A percentile compares a stretch with the other conserved stretches of the same genome.
phyloP scores from a whole-genome alignment of 768 basidiomycete species.

The Amanita jacksonii region DNA sequence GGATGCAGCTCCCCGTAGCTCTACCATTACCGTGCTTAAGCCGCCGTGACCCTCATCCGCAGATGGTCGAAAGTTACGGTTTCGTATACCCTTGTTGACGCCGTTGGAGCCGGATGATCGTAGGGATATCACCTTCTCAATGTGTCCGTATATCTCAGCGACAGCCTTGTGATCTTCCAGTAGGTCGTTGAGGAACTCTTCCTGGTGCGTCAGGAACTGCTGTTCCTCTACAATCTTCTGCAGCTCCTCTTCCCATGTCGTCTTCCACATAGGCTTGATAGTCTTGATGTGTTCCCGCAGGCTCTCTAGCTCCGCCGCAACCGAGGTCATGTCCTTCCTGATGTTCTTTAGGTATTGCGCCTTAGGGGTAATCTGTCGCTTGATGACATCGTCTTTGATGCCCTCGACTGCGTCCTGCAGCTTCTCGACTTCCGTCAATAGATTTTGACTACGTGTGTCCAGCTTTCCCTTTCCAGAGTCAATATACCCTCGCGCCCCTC shows the following conservation, averaged over 20 bases:
- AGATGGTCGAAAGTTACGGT: conserved; percentile 48
- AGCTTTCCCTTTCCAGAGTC: conserved; percentile 88
- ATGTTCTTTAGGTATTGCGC: conserved; percentile 59
- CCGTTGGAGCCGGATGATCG: conserved; percentile 39
- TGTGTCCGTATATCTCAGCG: conserved; percentile 76
- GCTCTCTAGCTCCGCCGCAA: conserved; percentile 61
- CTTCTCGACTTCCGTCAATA: conserved; percentile 88
- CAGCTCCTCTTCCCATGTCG: conserved; percentile 96
- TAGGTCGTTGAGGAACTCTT: conserved; percentile 82
- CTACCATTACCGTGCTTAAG: conserved; percentile 75
- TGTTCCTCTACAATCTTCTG: conserved; percentile 97
- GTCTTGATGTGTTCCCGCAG: conserved; percentile 80
- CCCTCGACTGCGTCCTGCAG: conserved; percentile 85
- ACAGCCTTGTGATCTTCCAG: conserved; percentile 91
- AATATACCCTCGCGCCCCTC: conserved; percentile 81
- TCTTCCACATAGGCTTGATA: conserved; percentile 95
- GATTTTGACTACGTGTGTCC: conserved; percentile 82
- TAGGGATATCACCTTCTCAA: conserved; percentile 79
- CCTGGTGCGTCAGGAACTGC: conserved; percentile 86
- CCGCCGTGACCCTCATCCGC: conserved; percentile 61
- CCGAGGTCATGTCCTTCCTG: conserved; percentile 58
- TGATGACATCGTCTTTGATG: conserved; percentile 85
- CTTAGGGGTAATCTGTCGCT: conserved; percentile 80
- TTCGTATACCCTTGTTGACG: conserved; percentile 19
- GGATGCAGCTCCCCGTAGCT: conserved; percentile 68